Base-by-base conservation (phyloP, 1,284 basidiomycete genomes). In the Ceratobasidium sp. region DNA sequence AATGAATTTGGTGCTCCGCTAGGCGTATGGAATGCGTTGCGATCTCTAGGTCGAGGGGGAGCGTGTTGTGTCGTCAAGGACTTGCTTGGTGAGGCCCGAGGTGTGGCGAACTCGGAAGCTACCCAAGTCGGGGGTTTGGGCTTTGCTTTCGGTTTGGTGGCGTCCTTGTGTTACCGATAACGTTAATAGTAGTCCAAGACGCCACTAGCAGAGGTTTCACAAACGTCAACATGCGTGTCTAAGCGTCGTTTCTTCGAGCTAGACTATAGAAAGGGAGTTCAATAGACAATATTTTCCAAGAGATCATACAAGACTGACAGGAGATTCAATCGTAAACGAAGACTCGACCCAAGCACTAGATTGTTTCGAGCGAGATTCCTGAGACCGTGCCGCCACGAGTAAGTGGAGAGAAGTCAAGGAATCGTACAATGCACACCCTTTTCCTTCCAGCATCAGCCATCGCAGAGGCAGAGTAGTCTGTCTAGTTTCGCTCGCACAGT, bases 111-210 rank as follows among this genome's bases (percentile, higher is more conserved):
- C 57, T 71, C 69, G 29, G 69, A 71, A 46, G 69, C 13, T 22
- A 62, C 57, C 69, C 69, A 71, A n/a, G 32, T 44, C 29, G 69
- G 69, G 7, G 69, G 40, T 29, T 71, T 71, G 69, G 69, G 69
- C 56, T 62, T 71, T 6, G 22, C 4, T 51, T 61, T 71, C 34
- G 69, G 49, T 40, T 17, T 43, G 25, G 57, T 29, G 19, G n/a
- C 44, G 44, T 44, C 57, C 69, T 71, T 71, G 43, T 9, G 29
- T 34, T 5, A 54, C 17, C 29, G 25, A 71, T 37, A 49, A 25
- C 11, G 34, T 34, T 34, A 34, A 25, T 56, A 61, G 40, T 40
- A 5, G 44, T 61, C 61, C 37, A 37, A 43, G 61, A 29, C 6
- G 13, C 61, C 61, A 25, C 17, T 37, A 32, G 69, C 22, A 40